Evolutionary conservation across 108 stramenopile genomes (phyloP).

Genomic region (Conticribra weissflogii): DNA sequence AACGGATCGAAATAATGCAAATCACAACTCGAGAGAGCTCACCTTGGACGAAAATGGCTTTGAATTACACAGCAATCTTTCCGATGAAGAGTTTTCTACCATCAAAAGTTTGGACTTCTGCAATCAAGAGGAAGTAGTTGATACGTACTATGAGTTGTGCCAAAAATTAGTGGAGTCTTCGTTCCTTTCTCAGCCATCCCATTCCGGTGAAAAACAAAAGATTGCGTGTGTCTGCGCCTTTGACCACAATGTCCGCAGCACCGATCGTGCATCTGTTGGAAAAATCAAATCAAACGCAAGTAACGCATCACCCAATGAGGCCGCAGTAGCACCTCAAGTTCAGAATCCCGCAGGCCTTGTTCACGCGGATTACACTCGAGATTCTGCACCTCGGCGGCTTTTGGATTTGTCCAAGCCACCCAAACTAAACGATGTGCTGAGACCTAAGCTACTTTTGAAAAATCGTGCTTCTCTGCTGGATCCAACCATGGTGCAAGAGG

Average conservation of each 20-base stretch:
- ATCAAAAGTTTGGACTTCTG: conserved; percentile 47
- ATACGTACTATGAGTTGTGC: conserved; percentile 60
- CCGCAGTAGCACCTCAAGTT: conserved; percentile 18
- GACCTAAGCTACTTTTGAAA: conserved; percentile 20
- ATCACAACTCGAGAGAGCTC: not conserved
- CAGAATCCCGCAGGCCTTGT: conserved; percentile 60
- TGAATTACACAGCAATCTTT: conserved; percentile 18
- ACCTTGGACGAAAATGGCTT: conserved; percentile 54
- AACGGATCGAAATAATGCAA: not conserved
- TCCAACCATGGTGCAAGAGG: conserved; percentile 45
- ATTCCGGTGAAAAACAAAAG: not conserved
- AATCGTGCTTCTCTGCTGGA: conserved; percentile 48
- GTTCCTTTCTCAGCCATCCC: conserved; percentile 1
- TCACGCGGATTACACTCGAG: conserved; percentile 62
- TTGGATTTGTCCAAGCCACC: conserved; percentile 50
- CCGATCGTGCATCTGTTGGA: conserved; percentile 16
- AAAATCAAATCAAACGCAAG: conserved; percentile 20
- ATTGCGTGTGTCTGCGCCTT: conserved; percentile 51
- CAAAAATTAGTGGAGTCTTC: conserved; percentile 41
- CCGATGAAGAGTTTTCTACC: conserved; percentile 5
- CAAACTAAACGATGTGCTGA: conserved; percentile 59
- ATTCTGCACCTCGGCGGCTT: conserved; percentile 59
- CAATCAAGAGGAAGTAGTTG: conserved; percentile 48
- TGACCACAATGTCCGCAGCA: conserved; percentile 68
- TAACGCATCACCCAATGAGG: conserved; percentile 3